phyloP scores from a whole-genome alignment of 108 stramenopile genomes.

The Craspedostauros australis region DNA sequence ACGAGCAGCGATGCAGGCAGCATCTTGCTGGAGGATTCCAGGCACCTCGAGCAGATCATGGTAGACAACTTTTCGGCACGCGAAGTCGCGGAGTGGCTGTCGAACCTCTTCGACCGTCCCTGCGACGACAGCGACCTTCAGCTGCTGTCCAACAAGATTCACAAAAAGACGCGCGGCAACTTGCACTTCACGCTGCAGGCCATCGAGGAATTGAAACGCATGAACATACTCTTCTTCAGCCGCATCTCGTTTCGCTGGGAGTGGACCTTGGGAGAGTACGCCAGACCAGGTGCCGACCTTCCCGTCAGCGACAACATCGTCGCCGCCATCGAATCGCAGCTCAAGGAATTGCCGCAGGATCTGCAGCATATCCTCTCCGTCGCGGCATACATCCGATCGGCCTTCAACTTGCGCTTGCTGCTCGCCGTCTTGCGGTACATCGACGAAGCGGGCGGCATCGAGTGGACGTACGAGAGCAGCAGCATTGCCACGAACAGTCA shows the following conservation, averaged over 20 bases:
- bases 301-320: conserved; percentile 23
- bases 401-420: conserved; percentile 26
- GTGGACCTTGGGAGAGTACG: too few species aligned
- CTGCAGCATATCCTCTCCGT: conserved; percentile 33
- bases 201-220: conserved; percentile 43
- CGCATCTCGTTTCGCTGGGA: conserved; percentile 39
- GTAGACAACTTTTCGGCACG: conserved; percentile 8
- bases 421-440: conserved; percentile 11
- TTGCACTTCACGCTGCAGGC: conserved; percentile 23
- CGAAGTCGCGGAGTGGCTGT: conserved; percentile 18
- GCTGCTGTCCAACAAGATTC: conserved; percentile 15
- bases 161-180: conserved; percentile 24
- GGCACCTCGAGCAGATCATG: conserved; percentile 11
- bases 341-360: conserved; percentile 23
- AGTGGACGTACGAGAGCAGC: too few species aligned
- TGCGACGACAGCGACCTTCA: background rate
- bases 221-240: conserved; percentile 40
- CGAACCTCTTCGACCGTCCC: conserved; percentile 11
- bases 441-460: too few species aligned
- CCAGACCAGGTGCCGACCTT: conserved; percentile 1
- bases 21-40: too few species aligned
- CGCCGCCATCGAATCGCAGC: conserved; percentile 29
- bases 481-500: too few species aligned
- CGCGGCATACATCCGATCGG: conserved; percentile 39
- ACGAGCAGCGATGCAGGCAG: too few species aligned